phyloP scores from a whole-genome alignment of 2,329 filamentous ascomycete genomes.

The Fusarium incarnatum region DNA sequence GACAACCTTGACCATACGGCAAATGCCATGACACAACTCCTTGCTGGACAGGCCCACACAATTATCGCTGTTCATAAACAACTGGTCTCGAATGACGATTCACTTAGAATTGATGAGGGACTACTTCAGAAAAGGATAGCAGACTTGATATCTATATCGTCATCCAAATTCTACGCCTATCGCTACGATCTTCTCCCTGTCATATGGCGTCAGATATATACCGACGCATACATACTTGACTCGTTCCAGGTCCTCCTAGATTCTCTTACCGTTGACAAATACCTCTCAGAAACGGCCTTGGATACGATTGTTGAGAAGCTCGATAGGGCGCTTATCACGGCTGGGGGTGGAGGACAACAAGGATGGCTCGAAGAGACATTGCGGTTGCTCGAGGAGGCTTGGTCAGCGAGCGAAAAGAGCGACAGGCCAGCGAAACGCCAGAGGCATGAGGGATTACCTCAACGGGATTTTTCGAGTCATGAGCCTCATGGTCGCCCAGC shows the following conservation, averaged over 20 bases:
- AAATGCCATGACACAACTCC: slow-evolving; percentile 44
- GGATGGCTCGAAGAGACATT: slow-evolving; percentile 66
- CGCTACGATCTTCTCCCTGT: slow-evolving; percentile 73
- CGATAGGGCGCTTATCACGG: slow-evolving; percentile 81
- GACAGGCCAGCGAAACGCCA: slow-evolving; percentile 42
- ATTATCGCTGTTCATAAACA: slow-evolving; percentile 43
- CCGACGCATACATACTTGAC: slow-evolving; percentile 75
- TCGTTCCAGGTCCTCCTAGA: slow-evolving; percentile 57
- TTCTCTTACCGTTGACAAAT: background rate
- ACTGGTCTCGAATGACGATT: background rate
- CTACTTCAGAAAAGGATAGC: slow-evolving; percentile 60
- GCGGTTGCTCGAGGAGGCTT: slow-evolving; percentile 53
- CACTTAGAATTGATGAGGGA: slow-evolving; percentile 14
- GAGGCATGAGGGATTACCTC: slow-evolving; percentile 6
- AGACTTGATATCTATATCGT: slow-evolving; percentile 69
- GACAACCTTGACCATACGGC: slow-evolving; percentile 20
- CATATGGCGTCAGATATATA: slow-evolving; percentile 78
- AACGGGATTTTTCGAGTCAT: slow-evolving; percentile 39
- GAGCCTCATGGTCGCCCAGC: slow-evolving; percentile 49
- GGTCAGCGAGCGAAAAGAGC: slow-evolving; percentile 20
- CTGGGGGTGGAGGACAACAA: slow-evolving; percentile 68
- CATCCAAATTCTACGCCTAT: slow-evolving; percentile 76
- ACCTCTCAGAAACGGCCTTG: slow-evolving; percentile 51
- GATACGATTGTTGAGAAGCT: slow-evolving; percentile 72
- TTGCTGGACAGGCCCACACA: slow-evolving; percentile 46